These are phyloP conservation scores for Gnetum montanum DNA, from an alignment of 75 land plant species.

Conservation along the genomic window DNA sequence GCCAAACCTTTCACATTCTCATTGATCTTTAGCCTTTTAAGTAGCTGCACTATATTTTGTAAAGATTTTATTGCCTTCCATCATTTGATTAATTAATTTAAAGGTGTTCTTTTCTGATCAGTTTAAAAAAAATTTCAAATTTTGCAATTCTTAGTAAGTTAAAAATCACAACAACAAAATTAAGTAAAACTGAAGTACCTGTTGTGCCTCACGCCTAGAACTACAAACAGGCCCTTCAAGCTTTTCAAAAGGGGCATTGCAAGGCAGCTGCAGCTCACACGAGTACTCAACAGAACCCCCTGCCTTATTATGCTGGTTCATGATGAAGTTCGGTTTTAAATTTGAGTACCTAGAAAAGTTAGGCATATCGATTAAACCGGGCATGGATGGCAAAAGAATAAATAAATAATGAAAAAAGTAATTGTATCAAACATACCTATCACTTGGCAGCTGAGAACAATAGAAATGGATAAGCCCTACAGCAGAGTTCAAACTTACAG, in stretches of 20 bases:
- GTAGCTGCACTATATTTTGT: no score
- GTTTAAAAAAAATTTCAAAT: no score
- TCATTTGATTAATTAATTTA: no score
- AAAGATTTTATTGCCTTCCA: no score
- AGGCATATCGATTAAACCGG: no score
- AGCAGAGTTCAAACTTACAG: constrained; percentile 35
- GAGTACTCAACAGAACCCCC: constrained; percentile 74
- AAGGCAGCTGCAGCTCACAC: constrained; percentile 96
- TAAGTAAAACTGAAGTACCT: constrained; percentile 28
- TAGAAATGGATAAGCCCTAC: constrained; percentile 45
- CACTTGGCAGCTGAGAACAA: constrained; percentile 65
- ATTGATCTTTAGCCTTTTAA: no score
- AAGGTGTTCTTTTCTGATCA: no score
- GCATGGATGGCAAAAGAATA: no score
- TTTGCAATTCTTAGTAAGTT: no score
- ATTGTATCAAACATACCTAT: constrained; percentile 23
- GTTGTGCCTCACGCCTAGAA: constrained; percentile 90
- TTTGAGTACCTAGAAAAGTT: constrained; percentile 69
- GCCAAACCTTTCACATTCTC: no score
- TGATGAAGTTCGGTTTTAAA: constrained; percentile 83
- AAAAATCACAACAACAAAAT: no score
- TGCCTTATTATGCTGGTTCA: constrained; percentile 74
- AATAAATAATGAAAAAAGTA: neutral
- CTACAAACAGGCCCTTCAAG: constrained; percentile 85
- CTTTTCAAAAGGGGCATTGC: constrained; percentile 94